Base-by-base conservation (phyloP, 176 grass and related monocot genomes). In the Paspalum vaginatum region DNA sequence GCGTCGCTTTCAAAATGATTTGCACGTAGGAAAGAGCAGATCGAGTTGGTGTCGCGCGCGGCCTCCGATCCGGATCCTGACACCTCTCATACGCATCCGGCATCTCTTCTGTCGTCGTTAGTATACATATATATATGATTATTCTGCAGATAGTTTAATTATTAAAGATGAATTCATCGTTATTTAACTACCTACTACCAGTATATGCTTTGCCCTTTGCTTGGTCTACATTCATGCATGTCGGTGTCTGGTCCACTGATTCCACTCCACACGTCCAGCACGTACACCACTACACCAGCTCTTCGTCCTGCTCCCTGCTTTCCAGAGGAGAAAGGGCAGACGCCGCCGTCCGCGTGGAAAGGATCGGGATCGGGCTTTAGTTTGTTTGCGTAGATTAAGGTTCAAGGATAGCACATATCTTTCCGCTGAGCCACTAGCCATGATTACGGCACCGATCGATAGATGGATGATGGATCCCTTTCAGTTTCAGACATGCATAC, bases 321-420 rank as follows among this genome's bases (percentile, higher is more conserved):
- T 65, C 18, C 65, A 9, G 20, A 78, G 44, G 44, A 9, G 41
- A 43, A 32, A 32, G 32, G 32, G 32, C 43, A 45, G 8, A 45
- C 43, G 10, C 65, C 2, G 53, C 65, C 64, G 7, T 22, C 66
- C 10, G 24, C 41, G 11, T 56, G 8, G 53, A n/a, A 7, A 4
- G 6, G 43, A 21, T 44, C 6, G 42, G 32, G 49, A 8, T 65
- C 5, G n/a, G n/a, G 70, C 70, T 67, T 75, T 57, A 14, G 52
- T 67, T 84, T 76, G 81, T 67, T 84, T 76, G 81, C 62, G 73
- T 84, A 66, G 72, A 75, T 76, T 76, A 76, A 56, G 52, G 72
- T 76, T 76, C 51, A 76, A 66, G 62, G 24, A 4, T 84, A 48
- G 81, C 72, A 32, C 72, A 32, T 32, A 84, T 84, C 72, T 83